These are phyloP conservation scores for Jaminaea rosea DNA, from an alignment of 1,284 basidiomycete species.

Conservation along the genomic window DNA sequence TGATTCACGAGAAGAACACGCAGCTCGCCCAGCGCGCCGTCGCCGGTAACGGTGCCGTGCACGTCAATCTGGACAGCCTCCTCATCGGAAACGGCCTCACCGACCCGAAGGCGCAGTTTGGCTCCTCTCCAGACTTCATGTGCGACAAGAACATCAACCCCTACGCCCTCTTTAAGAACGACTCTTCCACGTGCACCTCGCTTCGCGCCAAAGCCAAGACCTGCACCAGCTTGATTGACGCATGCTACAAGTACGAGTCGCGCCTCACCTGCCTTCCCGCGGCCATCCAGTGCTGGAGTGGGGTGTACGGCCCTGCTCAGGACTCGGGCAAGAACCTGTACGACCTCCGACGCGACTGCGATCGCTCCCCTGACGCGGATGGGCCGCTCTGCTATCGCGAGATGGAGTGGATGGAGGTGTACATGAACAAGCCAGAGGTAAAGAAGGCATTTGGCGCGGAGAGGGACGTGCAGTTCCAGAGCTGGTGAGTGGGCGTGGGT, in stretches of 20 bases:
- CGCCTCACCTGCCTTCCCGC: slow-evolving; percentile 54
- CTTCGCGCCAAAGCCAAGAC: slow-evolving; percentile 61
- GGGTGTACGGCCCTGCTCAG: slow-evolving; percentile 53
- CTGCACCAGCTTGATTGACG: slow-evolving; percentile 57
- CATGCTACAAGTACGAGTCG: slow-evolving; percentile 41
- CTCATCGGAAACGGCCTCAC: slow-evolving; percentile 46
- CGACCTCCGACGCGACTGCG: slow-evolving; percentile 71
- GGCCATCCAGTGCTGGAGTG: slow-evolving; percentile 50
- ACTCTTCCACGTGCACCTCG: slow-evolving; percentile 60
- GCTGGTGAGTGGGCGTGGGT: slow-evolving; percentile 53
- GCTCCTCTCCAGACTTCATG: slow-evolving; percentile 63
- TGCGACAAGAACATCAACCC: slow-evolving; percentile 52
- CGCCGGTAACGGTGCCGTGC: slow-evolving; percentile 17
- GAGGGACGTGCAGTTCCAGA: slow-evolving; percentile 56
- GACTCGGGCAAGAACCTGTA: slow-evolving; percentile 56
- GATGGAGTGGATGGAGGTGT: slow-evolving; percentile 54
- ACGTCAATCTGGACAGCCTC: slow-evolving; percentile 40
- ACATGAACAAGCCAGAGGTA: slow-evolving; percentile 52
- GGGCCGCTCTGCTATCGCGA: slow-evolving; percentile 54
- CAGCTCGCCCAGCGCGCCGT: slow-evolving; percentile 15
- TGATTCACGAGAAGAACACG: slow-evolving; percentile 43
- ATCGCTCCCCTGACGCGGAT: slow-evolving; percentile 56
- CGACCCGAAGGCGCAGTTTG: slow-evolving; percentile 46
- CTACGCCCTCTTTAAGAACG: slow-evolving; percentile 62
- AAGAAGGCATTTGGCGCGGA: slow-evolving; percentile 68